Evolutionary conservation across 495 filamentous ascomycete species (phyloP), one percentile per base, ranked within the genome.

Genomic region (Hyphodiscus hymeniophilus): DNA sequence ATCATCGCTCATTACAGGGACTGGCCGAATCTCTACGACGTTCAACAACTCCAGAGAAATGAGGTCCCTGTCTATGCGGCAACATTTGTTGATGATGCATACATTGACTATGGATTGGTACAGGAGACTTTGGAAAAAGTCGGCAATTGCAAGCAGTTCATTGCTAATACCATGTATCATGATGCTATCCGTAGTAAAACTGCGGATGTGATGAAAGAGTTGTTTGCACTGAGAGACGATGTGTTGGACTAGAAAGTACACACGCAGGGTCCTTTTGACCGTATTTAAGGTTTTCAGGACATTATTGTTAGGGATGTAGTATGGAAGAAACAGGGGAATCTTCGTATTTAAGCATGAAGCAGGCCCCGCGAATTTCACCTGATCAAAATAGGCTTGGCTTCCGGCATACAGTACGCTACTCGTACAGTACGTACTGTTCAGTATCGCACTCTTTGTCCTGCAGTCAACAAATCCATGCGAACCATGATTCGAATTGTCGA

Each of bases 11-110:
- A 68, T 1, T 69, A 69, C 21, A 58, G 66, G 8, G 74, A 79
- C 39, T 96, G 91, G 91, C 74, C 81, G 1, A 64, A 70, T 1
- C 73, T 97, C 2, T 96, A 94, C 58, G 77, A 91, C 57, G 71
- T 79, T 48, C 71, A 69, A 5, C 80, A 86, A 57, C 30, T 54
- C 13, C 72, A 71, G 5, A 71, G 75, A 52, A 96, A 96, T 58
- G 70, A 82, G 48, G 89, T 96, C 0, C 90, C 91, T 0, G 84
- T 96, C 0, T 96, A 92, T 55, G 82, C 87, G 5, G 86, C 85
- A 0, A 80, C 74, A 13, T 97, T 81, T 49, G 58, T 87, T 1
- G 87, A 95, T 46, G 91, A 97, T 63, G 95, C 96, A 88, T 96
- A 94, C 55, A 90, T 97, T 24, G 81, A 91, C 52, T 85, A 75